These are phyloP conservation scores for Podila horticola DNA, from an alignment of 192 early-diverging fungal species.

Conservation along the genomic window DNA sequence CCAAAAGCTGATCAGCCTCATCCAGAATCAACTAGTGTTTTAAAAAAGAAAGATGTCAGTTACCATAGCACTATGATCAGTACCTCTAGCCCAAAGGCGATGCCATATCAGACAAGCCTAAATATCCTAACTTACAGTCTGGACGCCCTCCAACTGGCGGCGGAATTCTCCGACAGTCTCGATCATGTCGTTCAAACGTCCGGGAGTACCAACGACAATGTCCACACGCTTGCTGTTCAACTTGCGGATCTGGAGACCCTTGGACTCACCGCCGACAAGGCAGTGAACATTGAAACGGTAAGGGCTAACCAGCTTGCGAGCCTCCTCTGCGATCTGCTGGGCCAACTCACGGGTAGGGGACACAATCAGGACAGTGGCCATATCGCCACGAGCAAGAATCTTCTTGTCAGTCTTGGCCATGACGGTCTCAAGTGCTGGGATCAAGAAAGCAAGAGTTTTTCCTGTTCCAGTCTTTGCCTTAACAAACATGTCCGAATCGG, in stretches of 20 bases:
- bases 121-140: conserved; percentile 57
- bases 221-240: conserved; percentile 71
- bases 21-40: conserved; percentile 80
- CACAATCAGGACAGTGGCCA: conserved; percentile 77
- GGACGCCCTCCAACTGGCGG: conserved; percentile 55
- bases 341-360: conserved; percentile 95
- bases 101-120: too few relatives aligned
- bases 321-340: conserved; percentile 84
- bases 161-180: conserved; percentile 62
- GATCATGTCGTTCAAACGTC: conserved; percentile 86
- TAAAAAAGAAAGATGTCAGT: neutral
- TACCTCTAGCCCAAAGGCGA: too few relatives aligned
- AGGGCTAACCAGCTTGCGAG: conserved; percentile 67
- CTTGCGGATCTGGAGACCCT: conserved; percentile 59
- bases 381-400: conserved; percentile 53
- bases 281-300: conserved; percentile 73
- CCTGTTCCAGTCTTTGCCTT: conserved; percentile 98
- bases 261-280: conserved; percentile 83
- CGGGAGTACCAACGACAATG: conserved; percentile 95
- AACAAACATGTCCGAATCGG: conserved; percentile 85
- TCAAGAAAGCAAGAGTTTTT: conserved; percentile 96
- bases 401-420: conserved; percentile 56
- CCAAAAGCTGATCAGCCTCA: conserved; percentile 94
- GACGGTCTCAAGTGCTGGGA: conserved; percentile 85
- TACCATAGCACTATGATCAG: too few relatives aligned